Percentiles rank a stretch among this genome's conserved stretches.
Evolutionary conservation across 2,329 filamentous ascomycete species (phyloP).

Genomic region (Paracoccidioides lutzii): DNA sequence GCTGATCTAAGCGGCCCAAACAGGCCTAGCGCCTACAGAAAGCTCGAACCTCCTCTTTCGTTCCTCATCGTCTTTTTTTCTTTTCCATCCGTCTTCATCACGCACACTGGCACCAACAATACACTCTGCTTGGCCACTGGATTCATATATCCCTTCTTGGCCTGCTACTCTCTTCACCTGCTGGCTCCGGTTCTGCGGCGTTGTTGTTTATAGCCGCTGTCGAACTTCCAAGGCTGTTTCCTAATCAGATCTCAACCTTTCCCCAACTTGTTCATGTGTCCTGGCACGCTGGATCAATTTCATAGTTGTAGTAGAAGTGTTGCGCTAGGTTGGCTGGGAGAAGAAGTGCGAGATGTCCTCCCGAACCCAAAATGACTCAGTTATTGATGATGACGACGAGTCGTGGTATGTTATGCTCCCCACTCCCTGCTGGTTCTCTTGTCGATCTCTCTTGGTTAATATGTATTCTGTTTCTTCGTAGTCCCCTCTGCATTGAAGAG

Average conservation of each 20-base stretch:
- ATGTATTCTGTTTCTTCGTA: conserved; percentile 27
- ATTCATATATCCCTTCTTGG: neutral
- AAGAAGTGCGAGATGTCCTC: conserved; percentile 27
- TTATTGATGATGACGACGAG: conserved; percentile 39
- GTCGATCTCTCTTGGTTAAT: neutral
- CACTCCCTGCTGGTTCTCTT: neutral
- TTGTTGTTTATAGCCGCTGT: conserved; percentile 3
- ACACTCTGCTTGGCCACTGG: neutral
- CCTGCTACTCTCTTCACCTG: neutral
- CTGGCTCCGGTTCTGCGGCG: neutral
- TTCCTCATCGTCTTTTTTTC: conserved; percentile 14
- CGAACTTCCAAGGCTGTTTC: neutral
- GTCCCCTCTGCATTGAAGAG: conserved; percentile 96
- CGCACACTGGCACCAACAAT: conserved; percentile 1
- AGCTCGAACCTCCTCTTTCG: conserved; percentile 11
- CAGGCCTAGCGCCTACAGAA: conserved; percentile 5
- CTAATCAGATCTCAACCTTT: neutral
- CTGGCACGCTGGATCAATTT: conserved; percentile 18
- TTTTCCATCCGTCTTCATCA: conserved; percentile 4
- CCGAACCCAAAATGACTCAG: conserved; percentile 34
- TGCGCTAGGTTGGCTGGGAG: conserved; percentile 7
- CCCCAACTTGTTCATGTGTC: conserved; percentile 9
- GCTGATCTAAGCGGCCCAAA: conserved; percentile 13
- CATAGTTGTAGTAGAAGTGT: conserved; percentile 3
- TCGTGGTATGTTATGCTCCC: conserved; percentile 27